phyloP scores from a whole-genome alignment of 306 rosid species.

The Quercus ilex region DNA sequence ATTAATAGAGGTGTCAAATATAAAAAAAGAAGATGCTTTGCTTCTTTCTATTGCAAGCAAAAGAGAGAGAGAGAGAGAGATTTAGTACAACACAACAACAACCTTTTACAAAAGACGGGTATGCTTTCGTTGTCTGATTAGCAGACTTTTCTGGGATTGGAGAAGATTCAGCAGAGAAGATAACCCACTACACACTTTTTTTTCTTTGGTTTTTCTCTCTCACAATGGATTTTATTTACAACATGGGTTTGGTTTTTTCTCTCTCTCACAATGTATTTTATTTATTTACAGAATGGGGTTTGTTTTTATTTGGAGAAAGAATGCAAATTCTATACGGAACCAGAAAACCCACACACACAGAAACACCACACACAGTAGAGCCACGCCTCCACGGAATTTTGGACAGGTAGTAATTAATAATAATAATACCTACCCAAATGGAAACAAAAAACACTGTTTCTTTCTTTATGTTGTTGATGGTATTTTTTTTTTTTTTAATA shows the following conservation, averaged over 20 bases:
- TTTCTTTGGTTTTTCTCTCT: not conserved
- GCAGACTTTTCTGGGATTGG: constrained; percentile 8
- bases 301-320: not conserved
- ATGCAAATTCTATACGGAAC: not conserved
- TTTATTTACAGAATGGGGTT: not conserved
- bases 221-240: not conserved
- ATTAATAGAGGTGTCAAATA: constrained; percentile 12
- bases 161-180: constrained; percentile 18
- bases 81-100: not conserved
- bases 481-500: too few species aligned
- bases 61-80: not conserved
- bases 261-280: not conserved
- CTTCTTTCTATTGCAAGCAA: constrained; percentile 29
- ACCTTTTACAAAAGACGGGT: not conserved
- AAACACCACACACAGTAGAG: not conserved
- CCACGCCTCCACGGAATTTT: not conserved
- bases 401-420: not conserved
- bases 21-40: constrained; percentile 46
- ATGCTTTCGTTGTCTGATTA: constrained; percentile 14
- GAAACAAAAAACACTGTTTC: too few species aligned
- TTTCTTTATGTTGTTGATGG: too few species aligned
- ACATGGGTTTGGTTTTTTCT: not conserved
- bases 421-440: not conserved
- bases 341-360: not conserved
- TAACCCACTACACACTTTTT: constrained; percentile 1